A percentile compares a stretch with the other conserved stretches of the same genome.
These are phyloP conservation scores for Candida pseudofarinosa DNA, from an alignment of 805 yeast species.

Conservation along the genomic window DNA sequence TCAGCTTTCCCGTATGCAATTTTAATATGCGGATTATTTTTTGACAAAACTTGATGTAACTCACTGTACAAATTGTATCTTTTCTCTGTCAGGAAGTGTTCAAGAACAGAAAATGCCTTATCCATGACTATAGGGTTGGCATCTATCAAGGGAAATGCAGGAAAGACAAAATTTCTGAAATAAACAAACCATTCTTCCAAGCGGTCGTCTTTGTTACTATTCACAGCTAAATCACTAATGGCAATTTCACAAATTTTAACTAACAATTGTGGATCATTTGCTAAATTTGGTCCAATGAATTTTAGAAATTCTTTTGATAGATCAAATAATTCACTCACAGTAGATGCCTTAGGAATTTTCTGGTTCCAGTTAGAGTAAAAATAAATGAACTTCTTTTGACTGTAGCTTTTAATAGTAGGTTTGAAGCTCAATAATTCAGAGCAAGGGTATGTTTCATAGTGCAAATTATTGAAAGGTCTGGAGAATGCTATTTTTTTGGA, in stretches of 20 bases:
- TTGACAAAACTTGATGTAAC: constrained; percentile 53
- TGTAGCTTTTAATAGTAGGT: constrained; percentile 20
- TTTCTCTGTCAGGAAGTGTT: constrained; percentile 51
- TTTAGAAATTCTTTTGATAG: constrained; percentile 47
- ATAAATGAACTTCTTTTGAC: constrained; percentile 25
- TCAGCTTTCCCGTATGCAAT: constrained; percentile 63
- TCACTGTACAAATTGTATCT: constrained; percentile 83
- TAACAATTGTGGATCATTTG: constrained; percentile 45
- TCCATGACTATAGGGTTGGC: constrained; percentile 58
- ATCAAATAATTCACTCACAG: constrained; percentile 43
- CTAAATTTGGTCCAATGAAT: constrained; percentile 53
- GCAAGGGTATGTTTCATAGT: constrained; percentile 19
- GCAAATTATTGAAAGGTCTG: constrained; percentile 23
- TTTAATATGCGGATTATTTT: constrained; percentile 52
- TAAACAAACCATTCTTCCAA: constrained; percentile 50
- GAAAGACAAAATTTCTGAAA: constrained; percentile 63
- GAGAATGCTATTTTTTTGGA: constrained; percentile 19
- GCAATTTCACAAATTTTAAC: constrained; percentile 63
- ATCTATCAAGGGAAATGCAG: constrained; percentile 50
- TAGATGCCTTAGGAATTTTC: constrained; percentile 32
- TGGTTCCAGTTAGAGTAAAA: constrained; percentile 51
- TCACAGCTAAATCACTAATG: constrained; percentile 26
- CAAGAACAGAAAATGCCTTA: constrained; percentile 54
- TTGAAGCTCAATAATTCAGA: constrained; percentile 25
- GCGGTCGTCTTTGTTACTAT: constrained; percentile 10